These are phyloP conservation scores for Myxozyma kluyveri DNA, from an alignment of 805 yeast species.

Conservation along the genomic window DNA sequence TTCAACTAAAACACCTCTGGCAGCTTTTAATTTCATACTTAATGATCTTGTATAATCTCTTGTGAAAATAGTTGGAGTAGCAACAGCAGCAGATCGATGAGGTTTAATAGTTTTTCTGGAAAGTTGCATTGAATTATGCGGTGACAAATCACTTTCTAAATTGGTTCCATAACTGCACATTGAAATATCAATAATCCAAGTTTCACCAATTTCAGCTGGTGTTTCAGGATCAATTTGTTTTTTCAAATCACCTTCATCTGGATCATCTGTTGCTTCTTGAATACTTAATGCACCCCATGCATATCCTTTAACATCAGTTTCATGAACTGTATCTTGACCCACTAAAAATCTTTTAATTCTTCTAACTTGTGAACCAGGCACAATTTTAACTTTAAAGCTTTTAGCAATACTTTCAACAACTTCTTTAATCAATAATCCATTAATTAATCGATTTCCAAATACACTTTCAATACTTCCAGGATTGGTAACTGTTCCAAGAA, in stretches of 20 bases:
- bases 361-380: constrained; percentile 91
- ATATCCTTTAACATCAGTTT: constrained; percentile 88
- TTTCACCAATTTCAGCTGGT: constrained; percentile 74
- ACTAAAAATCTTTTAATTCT: constrained; percentile 89
- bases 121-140: constrained; percentile 33
- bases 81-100: constrained; percentile 37
- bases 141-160: constrained; percentile 45
- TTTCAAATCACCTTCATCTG: constrained; percentile 27
- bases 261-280: constrained; percentile 30
- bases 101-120: constrained; percentile 37
- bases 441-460: constrained; percentile 42
- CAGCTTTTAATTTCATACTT: constrained; percentile 61
- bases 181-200: constrained; percentile 75
- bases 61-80: constrained; percentile 66
- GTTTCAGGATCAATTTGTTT: constrained; percentile 50
- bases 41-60: constrained; percentile 65
- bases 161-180: constrained; percentile 62
- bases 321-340: constrained; percentile 92
- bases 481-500: constrained; percentile 43
- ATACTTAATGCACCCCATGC: constrained; percentile 37
- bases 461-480: constrained; percentile 10
- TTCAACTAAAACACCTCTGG: constrained; percentile 66
- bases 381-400: constrained; percentile 75
- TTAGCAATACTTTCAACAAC: constrained; percentile 86
- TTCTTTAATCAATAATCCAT: constrained; percentile 67